Evolutionary conservation across 2,329 filamentous ascomycete genomes (phyloP).

Genomic region (Apiospora kogelbergensis): DNA sequence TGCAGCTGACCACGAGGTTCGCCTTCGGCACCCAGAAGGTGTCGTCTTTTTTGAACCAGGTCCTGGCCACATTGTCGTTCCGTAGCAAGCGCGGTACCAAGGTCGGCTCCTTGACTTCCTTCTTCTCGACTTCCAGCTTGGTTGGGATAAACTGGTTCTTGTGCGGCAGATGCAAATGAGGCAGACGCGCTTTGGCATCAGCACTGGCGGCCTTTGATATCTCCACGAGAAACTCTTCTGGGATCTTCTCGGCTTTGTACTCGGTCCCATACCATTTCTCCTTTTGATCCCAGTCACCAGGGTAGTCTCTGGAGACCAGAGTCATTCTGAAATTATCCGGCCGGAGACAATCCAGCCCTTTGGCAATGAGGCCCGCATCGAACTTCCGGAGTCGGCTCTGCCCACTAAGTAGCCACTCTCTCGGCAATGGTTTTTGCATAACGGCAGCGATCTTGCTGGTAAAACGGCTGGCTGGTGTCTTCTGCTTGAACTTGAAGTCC

Average conservation of each 20-base stretch:
- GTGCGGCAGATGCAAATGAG: conserved; percentile 81
- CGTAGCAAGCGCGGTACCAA: conserved; percentile 78
- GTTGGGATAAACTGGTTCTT: conserved; percentile 96
- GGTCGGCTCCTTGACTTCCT: conserved; percentile 74
- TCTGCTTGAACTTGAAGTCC: conserved; percentile 93
- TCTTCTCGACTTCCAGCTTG: conserved; percentile 91
- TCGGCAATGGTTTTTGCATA: conserved; percentile 51
- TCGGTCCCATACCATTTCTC: conserved; percentile 99
- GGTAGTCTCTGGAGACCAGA: conserved; percentile 79
- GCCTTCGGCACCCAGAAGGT: conserved; percentile 98
- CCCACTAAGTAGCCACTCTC: conserved; percentile 85
- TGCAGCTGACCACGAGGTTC: conserved; percentile 77
- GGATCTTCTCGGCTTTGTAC: conserved; percentile 80
- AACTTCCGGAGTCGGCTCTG: conserved; percentile 76
- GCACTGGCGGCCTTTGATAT: conserved; percentile 64
- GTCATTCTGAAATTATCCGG: conserved; percentile 89
- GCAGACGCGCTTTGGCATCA: conserved; percentile 57
- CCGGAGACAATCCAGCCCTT: conserved; percentile 70
- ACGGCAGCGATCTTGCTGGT: conserved; percentile 73
- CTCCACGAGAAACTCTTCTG: conserved; percentile 70
- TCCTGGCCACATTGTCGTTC: conserved; percentile 75
- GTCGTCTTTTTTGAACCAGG: conserved; percentile 99
- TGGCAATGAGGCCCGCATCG: conserved; percentile 71
- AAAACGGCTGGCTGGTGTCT: conserved; percentile 84
- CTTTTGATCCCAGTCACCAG: conserved; percentile 80